phyloP scores from a whole-genome alignment of 495 filamentous ascomycete genomes.

The Margaritispora aquatica region DNA sequence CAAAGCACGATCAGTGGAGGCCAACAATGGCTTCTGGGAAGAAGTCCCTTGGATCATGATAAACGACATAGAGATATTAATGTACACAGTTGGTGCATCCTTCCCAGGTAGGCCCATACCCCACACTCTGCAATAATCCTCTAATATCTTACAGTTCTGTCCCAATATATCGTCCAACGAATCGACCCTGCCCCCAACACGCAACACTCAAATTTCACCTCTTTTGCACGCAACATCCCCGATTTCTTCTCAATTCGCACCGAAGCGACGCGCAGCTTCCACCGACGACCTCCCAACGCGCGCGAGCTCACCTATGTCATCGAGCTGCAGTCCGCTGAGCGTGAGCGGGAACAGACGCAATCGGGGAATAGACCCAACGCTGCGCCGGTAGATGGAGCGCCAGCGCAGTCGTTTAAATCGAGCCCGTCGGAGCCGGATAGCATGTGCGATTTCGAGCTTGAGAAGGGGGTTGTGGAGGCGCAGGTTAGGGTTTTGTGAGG shows the following conservation, averaged over 20 bases:
- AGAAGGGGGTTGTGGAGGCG: not conserved
- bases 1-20: not conserved
- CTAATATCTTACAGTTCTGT: slow-evolving; percentile 7
- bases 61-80: slow-evolving; percentile 20
- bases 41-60: slow-evolving; percentile 13
- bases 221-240: slow-evolving; percentile 12
- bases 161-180: slow-evolving; percentile 8
- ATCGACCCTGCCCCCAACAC: not conserved
- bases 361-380: not conserved
- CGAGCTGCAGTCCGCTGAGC: not conserved
- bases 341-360: not conserved
- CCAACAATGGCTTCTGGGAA: slow-evolving; percentile 7
- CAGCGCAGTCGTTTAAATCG: not conserved
- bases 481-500: not conserved
- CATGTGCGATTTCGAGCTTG: not conserved
- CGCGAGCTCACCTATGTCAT: not conserved
- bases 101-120: slow-evolving; percentile 12
- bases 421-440: not conserved
- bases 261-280: not conserved
- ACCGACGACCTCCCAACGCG: not conserved
- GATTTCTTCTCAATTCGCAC: slow-evolving; percentile 6
- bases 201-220: slow-evolving; percentile 5
- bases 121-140: not conserved
- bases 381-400: not conserved
- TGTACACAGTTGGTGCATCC: slow-evolving; percentile 17